Percentiles rank a stretch among this genome's conserved stretches.
Conservation (phyloP, 1,284 basidiomycete species). For the Trametes polyzona region DNA sequence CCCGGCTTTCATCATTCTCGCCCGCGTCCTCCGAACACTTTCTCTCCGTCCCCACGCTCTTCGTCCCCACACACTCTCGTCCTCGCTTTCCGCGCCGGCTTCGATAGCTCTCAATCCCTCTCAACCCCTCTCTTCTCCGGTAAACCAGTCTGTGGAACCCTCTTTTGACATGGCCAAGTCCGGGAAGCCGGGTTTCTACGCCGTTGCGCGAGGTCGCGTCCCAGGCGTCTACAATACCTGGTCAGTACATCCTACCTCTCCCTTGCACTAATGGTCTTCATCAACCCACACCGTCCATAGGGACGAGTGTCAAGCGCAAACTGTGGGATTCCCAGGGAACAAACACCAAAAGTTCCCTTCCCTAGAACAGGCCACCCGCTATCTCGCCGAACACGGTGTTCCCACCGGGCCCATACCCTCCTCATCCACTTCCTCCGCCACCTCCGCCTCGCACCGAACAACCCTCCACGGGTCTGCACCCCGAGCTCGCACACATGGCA, state of each 20-base stretch:
- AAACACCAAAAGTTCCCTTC: constrained; percentile 67
- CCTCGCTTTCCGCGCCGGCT: too few relatives aligned
- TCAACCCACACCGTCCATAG: constrained; percentile 34
- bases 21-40: too few relatives aligned
- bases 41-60: too few relatives aligned
- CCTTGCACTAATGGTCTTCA: background rate
- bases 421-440: background rate
- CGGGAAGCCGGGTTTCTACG: constrained; percentile 29
- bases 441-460: background rate
- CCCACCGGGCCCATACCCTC: background rate
- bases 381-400: constrained; percentile 22
- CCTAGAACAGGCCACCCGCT: constrained; percentile 52
- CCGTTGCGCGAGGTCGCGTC: constrained; percentile 33
- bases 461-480: background rate
- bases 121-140: too few relatives aligned
- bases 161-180: constrained; percentile 25
- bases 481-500: background rate
- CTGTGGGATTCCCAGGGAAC: constrained; percentile 59
- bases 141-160: too few relatives aligned
- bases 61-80: too few relatives aligned
- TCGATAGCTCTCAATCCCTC: too few relatives aligned
- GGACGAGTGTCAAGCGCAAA: constrained; percentile 62
- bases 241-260: constrained; percentile 17
- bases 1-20: too few relatives aligned
- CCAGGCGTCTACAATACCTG: constrained; percentile 34